Percentiles rank a stretch among this genome's conserved stretches.
Conservation (phyloP, 192 early-diverging fungal genomes). For the Phycomyces nitens region DNA sequence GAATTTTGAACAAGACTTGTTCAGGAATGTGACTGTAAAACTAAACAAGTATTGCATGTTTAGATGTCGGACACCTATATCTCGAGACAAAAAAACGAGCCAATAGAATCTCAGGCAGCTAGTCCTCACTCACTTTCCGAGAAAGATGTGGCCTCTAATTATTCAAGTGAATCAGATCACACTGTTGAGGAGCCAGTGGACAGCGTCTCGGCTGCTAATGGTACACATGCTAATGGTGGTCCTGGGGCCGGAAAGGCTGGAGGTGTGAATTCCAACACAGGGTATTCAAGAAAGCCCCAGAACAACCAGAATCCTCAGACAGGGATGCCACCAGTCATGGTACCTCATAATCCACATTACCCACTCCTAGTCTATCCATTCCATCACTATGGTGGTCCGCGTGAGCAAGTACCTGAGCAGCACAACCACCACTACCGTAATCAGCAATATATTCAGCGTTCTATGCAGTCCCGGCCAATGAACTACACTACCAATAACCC, state of each 20-base stretch:
- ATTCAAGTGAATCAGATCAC: not conserved
- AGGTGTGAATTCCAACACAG: too few species aligned
- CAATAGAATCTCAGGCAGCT: too few species aligned
- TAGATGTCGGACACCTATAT: not conserved
- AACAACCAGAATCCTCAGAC: not conserved
- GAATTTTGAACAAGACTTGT: too few species aligned
- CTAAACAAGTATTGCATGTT: not conserved
- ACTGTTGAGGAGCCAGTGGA: not conserved
- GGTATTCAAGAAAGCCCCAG: too few species aligned
- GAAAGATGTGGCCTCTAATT: slow-evolving; percentile 1
- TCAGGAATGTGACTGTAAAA: not conserved
- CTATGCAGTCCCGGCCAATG: not conserved
- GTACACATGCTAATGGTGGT: too few species aligned
- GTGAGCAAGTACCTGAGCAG: not conserved
- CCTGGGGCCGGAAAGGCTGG: too few species aligned
- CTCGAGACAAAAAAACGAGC: too few species aligned
- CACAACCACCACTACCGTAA: not conserved
- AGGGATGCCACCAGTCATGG: not conserved
- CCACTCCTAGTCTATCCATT: slow-evolving; percentile 15
- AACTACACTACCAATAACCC: not conserved
- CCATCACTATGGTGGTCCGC: not conserved
- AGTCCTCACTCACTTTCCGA: too few species aligned
- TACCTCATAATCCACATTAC: slow-evolving; percentile 1
- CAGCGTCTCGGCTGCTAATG: too few species aligned
- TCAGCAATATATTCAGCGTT: not conserved